Base-by-base conservation (phyloP, 371 early-diverging fungal species). In the Batkoa obscura region DNA sequence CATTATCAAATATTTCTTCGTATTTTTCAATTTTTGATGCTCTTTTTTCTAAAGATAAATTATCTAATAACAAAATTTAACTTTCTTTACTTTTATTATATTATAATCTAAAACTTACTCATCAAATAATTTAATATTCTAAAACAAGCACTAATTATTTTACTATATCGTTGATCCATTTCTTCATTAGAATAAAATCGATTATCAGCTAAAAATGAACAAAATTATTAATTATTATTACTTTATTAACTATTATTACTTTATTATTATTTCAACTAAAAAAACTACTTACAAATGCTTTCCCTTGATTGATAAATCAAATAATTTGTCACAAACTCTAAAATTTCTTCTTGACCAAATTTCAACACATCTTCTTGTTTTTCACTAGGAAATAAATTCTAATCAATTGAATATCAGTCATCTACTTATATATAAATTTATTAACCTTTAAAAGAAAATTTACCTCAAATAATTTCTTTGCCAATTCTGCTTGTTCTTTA, bases 131-230 rank as follows among this genome's bases (percentile, higher is more conserved):
- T 72, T 43, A 77, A 35, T 30, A 72, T 60, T 32, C 72, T 69
- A 32, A 79, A 65, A 6, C 74, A 64, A 32, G 73, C 67, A 0
- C 76, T 60, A 0, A 79, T 69, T 2, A 79, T 73, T 50, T 80
- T 70, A 0, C 71, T 72, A 56, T 75, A 80, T 38, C 79, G 76
- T 15, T 76, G 61, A 1, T 61, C 63, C 78, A 76, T 77, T 31
- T 82, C 83, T 55, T 79, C 80, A 53, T 70, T 68, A 4, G 76
- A 68, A 9, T 70, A 75, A 67, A 78, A 77, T 10, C 81, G 60
- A 31, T 75, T 72, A 62, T 80, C 83, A 54, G 70, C 73, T 73
- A 46, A 17, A 37, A 15, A 2, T 15, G 5, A 52, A 12, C 30
- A 23, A n/a, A 13, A 42, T 35, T 46, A 43, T 23, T 23, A 23